Evolutionary conservation across 2,329 filamentous ascomycete species (phyloP).

Genomic region (Paracorniculantispora psalliotae): DNA sequence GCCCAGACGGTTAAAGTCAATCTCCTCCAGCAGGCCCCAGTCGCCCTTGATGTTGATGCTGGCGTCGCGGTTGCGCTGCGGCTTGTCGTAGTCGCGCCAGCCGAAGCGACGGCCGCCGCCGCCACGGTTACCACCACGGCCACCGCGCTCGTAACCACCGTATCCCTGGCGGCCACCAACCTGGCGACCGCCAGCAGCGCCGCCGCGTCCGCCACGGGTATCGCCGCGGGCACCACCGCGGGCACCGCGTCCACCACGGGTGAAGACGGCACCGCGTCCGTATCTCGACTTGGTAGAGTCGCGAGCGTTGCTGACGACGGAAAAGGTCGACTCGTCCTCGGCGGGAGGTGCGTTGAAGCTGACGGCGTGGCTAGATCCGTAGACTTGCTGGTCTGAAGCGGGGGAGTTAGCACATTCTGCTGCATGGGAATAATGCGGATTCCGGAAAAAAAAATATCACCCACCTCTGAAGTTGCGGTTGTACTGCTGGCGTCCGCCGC

Average conservation of each 20-base stretch:
- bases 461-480: constrained; percentile 89
- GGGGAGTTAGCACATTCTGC: not conserved
- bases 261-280: constrained; percentile 84
- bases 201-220: constrained; percentile 55
- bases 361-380: constrained; percentile 81
- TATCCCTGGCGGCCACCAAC: constrained; percentile 40
- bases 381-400: constrained; percentile 82
- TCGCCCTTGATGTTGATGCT: constrained; percentile 95
- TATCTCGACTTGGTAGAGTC: constrained; percentile 83
- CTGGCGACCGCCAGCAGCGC: constrained; percentile 60
- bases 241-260: constrained; percentile 78
- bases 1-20: constrained; percentile 90
- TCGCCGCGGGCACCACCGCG: constrained; percentile 64
- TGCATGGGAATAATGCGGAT: too few species aligned
- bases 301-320: constrained; percentile 91
- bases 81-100: constrained; percentile 99
- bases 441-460: too few species aligned
- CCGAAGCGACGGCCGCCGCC: constrained; percentile 83
- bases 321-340: constrained; percentile 97
- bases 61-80: constrained; percentile 89
- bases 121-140: constrained; percentile 60
- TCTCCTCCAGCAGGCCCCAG: constrained; percentile 95
- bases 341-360: constrained; percentile 86
- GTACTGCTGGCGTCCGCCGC: constrained; percentile 80
- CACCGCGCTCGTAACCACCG: constrained; percentile 64